Base-by-base conservation (phyloP, 2,329 filamentous ascomycete species). In the Colletotrichum shisoi region DNA sequence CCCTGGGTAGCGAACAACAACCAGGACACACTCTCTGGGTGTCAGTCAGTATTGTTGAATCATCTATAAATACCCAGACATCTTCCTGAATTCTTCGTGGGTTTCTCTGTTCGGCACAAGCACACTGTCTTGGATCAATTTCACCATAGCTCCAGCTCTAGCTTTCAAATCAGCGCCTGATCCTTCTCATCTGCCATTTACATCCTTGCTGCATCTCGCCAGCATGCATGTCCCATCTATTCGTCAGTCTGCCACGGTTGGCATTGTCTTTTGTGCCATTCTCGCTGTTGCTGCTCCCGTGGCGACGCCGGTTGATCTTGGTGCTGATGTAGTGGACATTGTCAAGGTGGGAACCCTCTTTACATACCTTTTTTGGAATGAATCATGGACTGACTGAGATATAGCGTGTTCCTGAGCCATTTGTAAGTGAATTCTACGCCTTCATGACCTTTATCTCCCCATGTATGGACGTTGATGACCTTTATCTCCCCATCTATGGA, bases 211-310 rank as follows among this genome's bases (percentile, higher is more conserved):
- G 1, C 9, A 31, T 4, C 37, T 21, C 19, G 9, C 37, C 45
- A 59, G 3, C 3, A 67, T 67, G 64, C 54, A 67, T 64, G 54
- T 67, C 3, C 53, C 46, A 17, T 58, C 64, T 9, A 24, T 67
- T 15, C 27, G 61, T 7, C 61, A 67, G 44, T 19, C 48, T 27
- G 61, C 61, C 48, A 49, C 48, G 4, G 12, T 67, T 19, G 64
- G 64, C 48, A 59, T 67, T 48, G 64, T 54, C 7, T 44, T 67
- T 12, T 67, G 31, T 17, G 48, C 61, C 37, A 64, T 64, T n/a
- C 12, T 54, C 6, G 61, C 49, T 2, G 37, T 67, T 19, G 64
- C 64, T 54, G 64, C 48, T 24, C 64, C 64, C 0, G 44, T 56
- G 6, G 54, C 49, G 6, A 21, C 39, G 54, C 60, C 61, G 2